Evolutionary conservation across 75 land plant species (phyloP).

Genomic region (Cupressus sempervirens): DNA sequence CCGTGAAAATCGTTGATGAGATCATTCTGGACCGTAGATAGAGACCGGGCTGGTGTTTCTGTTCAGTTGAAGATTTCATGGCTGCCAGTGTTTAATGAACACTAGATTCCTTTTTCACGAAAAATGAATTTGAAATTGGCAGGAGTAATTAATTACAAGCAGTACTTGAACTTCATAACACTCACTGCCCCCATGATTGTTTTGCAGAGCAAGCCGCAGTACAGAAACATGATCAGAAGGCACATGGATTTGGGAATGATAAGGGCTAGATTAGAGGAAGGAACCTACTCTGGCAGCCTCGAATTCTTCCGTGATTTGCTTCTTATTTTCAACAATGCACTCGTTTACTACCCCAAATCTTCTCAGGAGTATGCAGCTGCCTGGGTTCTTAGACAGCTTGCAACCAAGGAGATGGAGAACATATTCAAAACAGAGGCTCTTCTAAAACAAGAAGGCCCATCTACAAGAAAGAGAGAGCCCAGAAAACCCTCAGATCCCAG

Average conservation of each 20-base stretch:
- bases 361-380: slow-evolving; percentile 53
- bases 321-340: slow-evolving; percentile 58
- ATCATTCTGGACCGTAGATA: background rate
- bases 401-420: slow-evolving; percentile 15
- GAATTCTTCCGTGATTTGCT: slow-evolving; percentile 71
- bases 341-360: slow-evolving; percentile 49
- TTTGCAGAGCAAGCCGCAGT: slow-evolving; percentile 21
- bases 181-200: background rate
- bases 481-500: background rate
- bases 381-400: slow-evolving; percentile 29
- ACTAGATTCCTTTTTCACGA: no score
- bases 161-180: background rate
- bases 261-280: slow-evolving; percentile 41
- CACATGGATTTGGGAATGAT: slow-evolving; percentile 63
- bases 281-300: slow-evolving; percentile 31
- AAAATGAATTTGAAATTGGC: background rate
- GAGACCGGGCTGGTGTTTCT: background rate
- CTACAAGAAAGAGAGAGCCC: slow-evolving; percentile 24
- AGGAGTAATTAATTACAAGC: background rate
- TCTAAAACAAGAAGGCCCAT: slow-evolving; percentile 8
- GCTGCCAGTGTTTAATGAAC: no score
- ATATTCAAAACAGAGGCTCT: slow-evolving; percentile 9
- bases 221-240: slow-evolving; percentile 46
- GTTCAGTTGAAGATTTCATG: background rate
- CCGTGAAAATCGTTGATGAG: background rate